Evolutionary conservation across 2,329 filamentous ascomycete species (phyloP).

Genomic region (Hymenoscyphus fraxineus): DNA sequence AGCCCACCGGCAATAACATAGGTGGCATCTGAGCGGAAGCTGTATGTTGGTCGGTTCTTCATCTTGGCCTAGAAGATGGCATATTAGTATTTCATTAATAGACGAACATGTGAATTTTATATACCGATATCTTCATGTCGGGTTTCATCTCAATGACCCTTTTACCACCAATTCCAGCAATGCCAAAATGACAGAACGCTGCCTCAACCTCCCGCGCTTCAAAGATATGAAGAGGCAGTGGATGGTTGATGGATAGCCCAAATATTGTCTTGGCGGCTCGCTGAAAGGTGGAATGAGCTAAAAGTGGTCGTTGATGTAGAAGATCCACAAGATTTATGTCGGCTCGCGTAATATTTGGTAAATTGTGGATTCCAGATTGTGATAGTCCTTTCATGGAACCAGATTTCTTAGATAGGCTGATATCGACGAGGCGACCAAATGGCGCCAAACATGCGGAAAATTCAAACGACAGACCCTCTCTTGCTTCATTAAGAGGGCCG

Average conservation of each 20-base stretch:
- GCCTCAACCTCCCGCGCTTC: too few relatives aligned
- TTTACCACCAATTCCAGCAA: too few relatives aligned
- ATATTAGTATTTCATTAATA: neutral
- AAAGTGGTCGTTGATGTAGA: too few relatives aligned
- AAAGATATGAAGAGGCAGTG: too few relatives aligned
- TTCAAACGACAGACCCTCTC: neutral
- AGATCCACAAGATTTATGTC: too few relatives aligned
- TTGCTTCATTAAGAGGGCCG: neutral
- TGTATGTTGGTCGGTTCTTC: neutral
- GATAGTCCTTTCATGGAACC: neutral
- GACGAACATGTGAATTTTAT: too few relatives aligned
- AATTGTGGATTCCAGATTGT: neutral
- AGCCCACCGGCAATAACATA: slow-evolving; percentile 32
- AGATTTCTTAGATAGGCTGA: neutral
- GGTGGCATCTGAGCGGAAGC: slow-evolving; percentile 12
- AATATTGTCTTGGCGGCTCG: too few relatives aligned
- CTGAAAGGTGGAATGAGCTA: too few relatives aligned
- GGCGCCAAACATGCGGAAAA: neutral
- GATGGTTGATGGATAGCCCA: too few relatives aligned
- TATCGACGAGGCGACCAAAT: neutral
- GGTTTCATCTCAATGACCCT: too few relatives aligned
- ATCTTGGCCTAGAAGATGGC: neutral
- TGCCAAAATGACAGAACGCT: too few relatives aligned
- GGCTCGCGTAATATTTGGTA: neutral
- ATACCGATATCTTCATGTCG: neutral